These are phyloP conservation scores for Xerocomus amazonicus DNA, from an alignment of 1,284 basidiomycete species.

Conservation along the genomic window DNA sequence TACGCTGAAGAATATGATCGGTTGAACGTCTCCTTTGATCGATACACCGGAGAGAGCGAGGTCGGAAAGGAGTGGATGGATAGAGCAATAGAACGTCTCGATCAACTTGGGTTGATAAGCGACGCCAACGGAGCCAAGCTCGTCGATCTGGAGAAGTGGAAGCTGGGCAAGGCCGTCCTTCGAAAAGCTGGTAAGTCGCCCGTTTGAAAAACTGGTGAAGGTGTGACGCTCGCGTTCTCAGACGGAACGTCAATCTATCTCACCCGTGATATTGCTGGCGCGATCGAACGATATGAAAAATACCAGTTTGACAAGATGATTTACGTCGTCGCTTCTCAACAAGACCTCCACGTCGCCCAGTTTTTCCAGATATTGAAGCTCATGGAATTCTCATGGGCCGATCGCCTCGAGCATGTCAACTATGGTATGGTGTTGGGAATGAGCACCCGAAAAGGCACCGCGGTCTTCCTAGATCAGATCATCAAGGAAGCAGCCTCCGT, in stretches of 20 bases:
- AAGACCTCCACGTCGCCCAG: constrained; percentile 90
- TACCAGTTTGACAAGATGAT: constrained; percentile 99
- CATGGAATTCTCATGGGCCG: constrained; percentile 88
- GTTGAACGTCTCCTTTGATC: constrained; percentile 91
- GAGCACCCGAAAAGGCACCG: constrained; percentile 89
- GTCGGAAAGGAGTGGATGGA: constrained; percentile 81
- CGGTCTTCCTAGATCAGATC: constrained; percentile 52
- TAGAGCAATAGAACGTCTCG: constrained; percentile 59
- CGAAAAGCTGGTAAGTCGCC: constrained; percentile 69
- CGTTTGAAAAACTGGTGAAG: neutral
- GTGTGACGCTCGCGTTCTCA: constrained; percentile 28
- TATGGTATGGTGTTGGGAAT: constrained; percentile 80
- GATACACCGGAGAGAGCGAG: constrained; percentile 91
- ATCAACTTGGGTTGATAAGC: constrained; percentile 55
- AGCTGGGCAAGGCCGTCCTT: constrained; percentile 88
- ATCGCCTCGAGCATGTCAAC: constrained; percentile 83
- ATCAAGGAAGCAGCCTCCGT: constrained; percentile 85
- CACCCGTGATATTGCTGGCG: constrained; percentile 96
- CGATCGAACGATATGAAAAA: constrained; percentile 88
- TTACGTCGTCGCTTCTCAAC: constrained; percentile 93
- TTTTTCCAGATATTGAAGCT: constrained; percentile 94
- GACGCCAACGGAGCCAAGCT: constrained; percentile 74
- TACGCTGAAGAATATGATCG: constrained; percentile 89
- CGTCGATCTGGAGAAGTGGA: constrained; percentile 83
- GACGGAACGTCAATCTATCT: constrained; percentile 98